These are phyloP conservation scores for Fusarium sp. DNA, from an alignment of 2,329 filamentous ascomycete genomes.

Conservation along the genomic window DNA sequence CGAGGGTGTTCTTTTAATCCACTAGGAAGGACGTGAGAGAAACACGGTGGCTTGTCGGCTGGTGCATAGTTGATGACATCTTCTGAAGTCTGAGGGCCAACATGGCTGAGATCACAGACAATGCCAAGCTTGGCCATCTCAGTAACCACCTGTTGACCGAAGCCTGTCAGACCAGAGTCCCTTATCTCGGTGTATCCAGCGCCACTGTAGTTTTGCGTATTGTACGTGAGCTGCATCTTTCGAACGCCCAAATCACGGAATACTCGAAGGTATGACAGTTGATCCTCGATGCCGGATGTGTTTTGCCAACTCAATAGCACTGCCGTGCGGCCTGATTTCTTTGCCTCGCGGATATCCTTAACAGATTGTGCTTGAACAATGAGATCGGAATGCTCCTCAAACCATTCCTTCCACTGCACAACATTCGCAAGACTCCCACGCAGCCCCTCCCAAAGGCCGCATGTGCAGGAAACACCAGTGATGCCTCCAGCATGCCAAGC, in stretches of 20 bases:
- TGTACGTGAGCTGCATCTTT: conserved; percentile 58
- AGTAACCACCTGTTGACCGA: conserved; percentile 48
- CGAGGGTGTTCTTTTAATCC: conserved; percentile 52
- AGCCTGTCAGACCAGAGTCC: conserved; percentile 52
- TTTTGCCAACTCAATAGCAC: conserved; percentile 56
- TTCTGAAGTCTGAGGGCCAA: conserved; percentile 49
- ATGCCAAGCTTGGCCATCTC: conserved; percentile 53
- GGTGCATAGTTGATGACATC: conserved; percentile 52
- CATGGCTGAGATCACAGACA: conserved; percentile 51
- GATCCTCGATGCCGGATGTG: conserved; percentile 55
- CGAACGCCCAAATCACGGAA: conserved; percentile 55
- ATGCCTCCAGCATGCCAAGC: conserved; percentile 54
- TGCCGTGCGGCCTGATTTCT: conserved; percentile 51
- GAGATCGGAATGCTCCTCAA: conserved; percentile 54
- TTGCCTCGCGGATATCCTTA: conserved; percentile 52
- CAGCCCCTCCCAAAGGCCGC: conserved; percentile 55
- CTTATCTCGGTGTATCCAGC: conserved; percentile 53
- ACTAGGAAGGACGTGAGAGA: conserved; percentile 52
- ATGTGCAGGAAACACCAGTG: conserved; percentile 56
- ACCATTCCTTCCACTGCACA: conserved; percentile 58
- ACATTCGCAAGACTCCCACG: conserved; percentile 53
- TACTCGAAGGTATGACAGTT: conserved; percentile 52
- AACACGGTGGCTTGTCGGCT: conserved; percentile 53
- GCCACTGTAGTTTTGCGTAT: conserved; percentile 56
- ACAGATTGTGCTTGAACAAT: conserved; percentile 54